Evolutionary conservation across 345 rosid genomes (phyloP).

Genomic region (Brassica carinata): DNA sequence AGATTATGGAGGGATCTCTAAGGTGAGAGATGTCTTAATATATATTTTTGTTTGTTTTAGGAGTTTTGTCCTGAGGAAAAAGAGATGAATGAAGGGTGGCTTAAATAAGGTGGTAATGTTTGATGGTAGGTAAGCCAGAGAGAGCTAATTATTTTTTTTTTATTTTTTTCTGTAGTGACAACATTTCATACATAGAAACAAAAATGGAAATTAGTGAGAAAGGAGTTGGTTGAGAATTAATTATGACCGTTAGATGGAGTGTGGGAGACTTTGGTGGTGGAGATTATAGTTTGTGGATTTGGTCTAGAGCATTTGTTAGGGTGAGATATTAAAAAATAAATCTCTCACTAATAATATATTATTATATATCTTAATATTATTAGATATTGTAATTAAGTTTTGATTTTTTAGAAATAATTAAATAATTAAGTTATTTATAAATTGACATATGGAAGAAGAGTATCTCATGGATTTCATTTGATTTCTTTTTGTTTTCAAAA

Average conservation of each 20-base stretch:
- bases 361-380: not conserved
- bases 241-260: conserved; percentile 40
- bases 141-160: not conserved
- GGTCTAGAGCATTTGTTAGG: conserved; percentile 12
- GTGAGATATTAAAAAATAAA: not conserved
- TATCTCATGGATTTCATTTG: not conserved
- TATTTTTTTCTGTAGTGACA: not conserved
- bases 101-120: conserved; percentile 41
- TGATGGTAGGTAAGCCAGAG: conserved; percentile 42
- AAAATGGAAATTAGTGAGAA: conserved; percentile 13
- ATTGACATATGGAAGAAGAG: not conserved
- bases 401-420: too few species aligned
- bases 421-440: too few species aligned
- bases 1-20: conserved; percentile 24
- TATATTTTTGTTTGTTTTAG: conserved; percentile 8
- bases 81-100: conserved; percentile 32
- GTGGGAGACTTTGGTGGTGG: conserved; percentile 28
- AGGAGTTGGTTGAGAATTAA: conserved; percentile 40
- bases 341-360: not conserved
- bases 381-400: not conserved
- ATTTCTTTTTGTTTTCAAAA: not conserved
- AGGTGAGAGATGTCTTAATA: conserved; percentile 3
- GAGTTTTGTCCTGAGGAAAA: conserved; percentile 40
- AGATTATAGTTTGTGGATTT: conserved; percentile 36
- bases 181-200: not conserved